Evolutionary conservation across 2,329 filamentous ascomycete species (phyloP).

Genomic region (Emericellopsis cladophorae): DNA sequence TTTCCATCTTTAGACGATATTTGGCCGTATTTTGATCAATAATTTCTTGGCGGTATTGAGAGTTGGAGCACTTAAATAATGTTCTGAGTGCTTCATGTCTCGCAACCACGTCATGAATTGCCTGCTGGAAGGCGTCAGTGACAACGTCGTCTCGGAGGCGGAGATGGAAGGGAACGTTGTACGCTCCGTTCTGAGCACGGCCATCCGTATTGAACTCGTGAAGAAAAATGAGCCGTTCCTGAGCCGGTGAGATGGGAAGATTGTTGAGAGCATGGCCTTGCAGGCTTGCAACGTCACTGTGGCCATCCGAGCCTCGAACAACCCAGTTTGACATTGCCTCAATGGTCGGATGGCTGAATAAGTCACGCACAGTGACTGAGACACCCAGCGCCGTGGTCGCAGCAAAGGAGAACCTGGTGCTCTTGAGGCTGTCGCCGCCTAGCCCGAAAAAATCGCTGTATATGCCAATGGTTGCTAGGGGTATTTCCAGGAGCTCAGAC

Average conservation of each 20-base stretch:
- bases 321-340: background rate
- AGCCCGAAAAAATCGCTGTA: slow-evolving; percentile 26
- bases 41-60: background rate
- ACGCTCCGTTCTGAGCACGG: background rate
- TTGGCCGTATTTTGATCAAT: background rate
- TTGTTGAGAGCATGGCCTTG: background rate
- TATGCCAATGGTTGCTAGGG: slow-evolving; percentile 12
- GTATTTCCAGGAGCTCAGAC: slow-evolving; percentile 16
- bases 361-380: background rate
- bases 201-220: background rate
- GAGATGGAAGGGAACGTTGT: background rate
- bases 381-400: background rate
- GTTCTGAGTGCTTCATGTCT: background rate
- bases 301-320: background rate
- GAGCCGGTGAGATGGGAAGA: background rate
- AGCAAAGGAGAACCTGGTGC: background rate
- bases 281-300: background rate
- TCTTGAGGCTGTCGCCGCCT: slow-evolving; percentile 21
- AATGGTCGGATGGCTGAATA: background rate
- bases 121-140: background rate
- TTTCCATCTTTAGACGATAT: too few species aligned
- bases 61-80: background rate
- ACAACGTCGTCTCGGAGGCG: background rate
- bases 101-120: background rate
- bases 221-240: background rate